Percentiles rank a stretch among this genome's conserved stretches.
These are phyloP conservation scores for Rhododendron mucronatum DNA, from an alignment of 148 eudicot genomes.

Conservation along the genomic window DNA sequence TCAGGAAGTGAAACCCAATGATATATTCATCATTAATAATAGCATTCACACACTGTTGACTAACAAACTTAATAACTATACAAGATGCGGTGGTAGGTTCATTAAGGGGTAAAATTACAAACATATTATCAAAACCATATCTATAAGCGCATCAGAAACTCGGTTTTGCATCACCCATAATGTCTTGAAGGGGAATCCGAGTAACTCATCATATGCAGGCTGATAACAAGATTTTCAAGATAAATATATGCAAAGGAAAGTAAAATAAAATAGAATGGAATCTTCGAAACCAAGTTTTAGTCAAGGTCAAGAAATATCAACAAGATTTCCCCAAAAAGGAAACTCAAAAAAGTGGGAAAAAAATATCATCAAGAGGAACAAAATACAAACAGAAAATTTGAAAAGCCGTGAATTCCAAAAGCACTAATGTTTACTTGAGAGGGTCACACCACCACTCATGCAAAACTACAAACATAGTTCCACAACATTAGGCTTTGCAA, in stretches of 20 bases:
- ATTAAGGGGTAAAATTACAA: neutral
- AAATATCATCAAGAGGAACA: neutral
- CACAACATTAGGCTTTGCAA: neutral
- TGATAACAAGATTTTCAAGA: neutral
- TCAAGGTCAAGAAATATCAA: neutral
- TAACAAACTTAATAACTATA: no score
- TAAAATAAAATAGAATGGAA: neutral
- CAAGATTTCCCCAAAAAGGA: neutral
- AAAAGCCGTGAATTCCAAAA: neutral
- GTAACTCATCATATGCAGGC: slow-evolving; percentile 64
- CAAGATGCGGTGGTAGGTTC: neutral
- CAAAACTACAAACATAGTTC: neutral
- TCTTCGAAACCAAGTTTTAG: neutral
- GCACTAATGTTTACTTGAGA: neutral
- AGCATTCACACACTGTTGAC: neutral
- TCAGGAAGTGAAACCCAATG: neutral
- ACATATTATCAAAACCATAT: neutral
- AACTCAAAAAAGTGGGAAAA: neutral
- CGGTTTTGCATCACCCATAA: slow-evolving; percentile 76
- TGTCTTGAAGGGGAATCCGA: slow-evolving; percentile 99
- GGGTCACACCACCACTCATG: neutral
- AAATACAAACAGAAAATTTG: neutral
- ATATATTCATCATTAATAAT: neutral
- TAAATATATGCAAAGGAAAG: neutral
- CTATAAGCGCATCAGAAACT: slow-evolving; percentile 20